Base-by-base conservation (phyloP, 768 basidiomycete species). In the Trametopsis cervina region DNA sequence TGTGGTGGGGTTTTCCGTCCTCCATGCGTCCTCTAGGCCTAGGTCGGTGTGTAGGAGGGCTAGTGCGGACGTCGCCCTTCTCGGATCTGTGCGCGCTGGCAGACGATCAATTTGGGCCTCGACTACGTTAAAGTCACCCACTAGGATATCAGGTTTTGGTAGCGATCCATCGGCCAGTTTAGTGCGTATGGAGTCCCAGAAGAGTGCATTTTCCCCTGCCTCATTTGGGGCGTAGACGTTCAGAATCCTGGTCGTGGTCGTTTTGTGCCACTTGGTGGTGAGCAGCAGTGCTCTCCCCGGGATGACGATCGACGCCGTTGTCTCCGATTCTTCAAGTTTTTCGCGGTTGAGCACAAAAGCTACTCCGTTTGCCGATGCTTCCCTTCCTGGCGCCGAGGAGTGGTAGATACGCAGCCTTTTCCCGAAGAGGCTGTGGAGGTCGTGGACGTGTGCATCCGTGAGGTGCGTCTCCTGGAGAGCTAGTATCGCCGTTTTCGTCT, bases 121-220 rank as follows among this genome's bases (percentile, higher is more conserved):
- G 2, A 57, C 53, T 7, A 57, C 33, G 21, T 60, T 58, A 24
- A 42, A 46, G 45, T 60, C 56, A 2, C 53, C 55, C 0, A 48
- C 35, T 3, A 60, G 10, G 1, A 57, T 20, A 21, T 56, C 46
- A 0, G 57, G 57, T 7, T 35, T 18, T 0, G 49, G 51, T 0
- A 42, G 6, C 0, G 15, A 17, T 15, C 43, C 15, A 0, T 15
- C 5, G 1, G 18, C 23, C 35, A 25, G 50, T 23, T 12, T 36
- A 0, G 18, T 20, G 1, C 18, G 10, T 1, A 59, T 20, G 0
- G 38, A 11, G 1, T 50, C 29, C 58, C 57, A 59, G 52, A 57
- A 57, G 6, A 20, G 5, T 10, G 11, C 29, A 20, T 57, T 57
- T 3, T 59, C 54, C 3, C 2, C 12, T 7, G 33, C 9, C 2